phyloP scores from a whole-genome alignment of 2,329 filamentous ascomycete genomes.

The Pseudogymnoascus sp. region DNA sequence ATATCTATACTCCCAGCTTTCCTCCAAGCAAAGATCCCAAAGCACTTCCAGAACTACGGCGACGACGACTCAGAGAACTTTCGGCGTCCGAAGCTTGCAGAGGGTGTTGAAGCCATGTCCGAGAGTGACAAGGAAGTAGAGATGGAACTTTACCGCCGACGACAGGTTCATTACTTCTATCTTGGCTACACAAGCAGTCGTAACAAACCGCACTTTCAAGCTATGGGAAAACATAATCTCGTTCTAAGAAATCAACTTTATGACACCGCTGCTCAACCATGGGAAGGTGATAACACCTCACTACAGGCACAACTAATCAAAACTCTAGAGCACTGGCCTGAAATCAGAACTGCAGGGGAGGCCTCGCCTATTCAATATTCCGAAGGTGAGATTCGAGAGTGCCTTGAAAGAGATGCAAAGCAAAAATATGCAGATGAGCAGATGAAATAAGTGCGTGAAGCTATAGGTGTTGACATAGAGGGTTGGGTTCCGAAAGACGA shows the following conservation, averaged over 20 bases:
- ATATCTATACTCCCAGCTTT: slow-evolving; percentile 25
- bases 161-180: slow-evolving; percentile 21
- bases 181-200: slow-evolving; percentile 16
- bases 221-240: slow-evolving; percentile 17
- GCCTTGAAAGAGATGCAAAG: slow-evolving; percentile 17
- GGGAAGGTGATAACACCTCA: slow-evolving; percentile 21
- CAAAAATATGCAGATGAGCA: slow-evolving; percentile 19
- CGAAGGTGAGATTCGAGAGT: slow-evolving; percentile 16
- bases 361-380: slow-evolving; percentile 16
- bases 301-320: slow-evolving; percentile 20
- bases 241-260: slow-evolving; percentile 20
- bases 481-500: slow-evolving; percentile 18
- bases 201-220: slow-evolving; percentile 19
- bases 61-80: slow-evolving; percentile 23
- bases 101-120: slow-evolving; percentile 17
- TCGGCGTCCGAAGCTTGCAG: slow-evolving; percentile 15
- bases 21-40: slow-evolving; percentile 26
- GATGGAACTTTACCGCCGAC: slow-evolving; percentile 18
- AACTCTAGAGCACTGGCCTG: slow-evolving; percentile 17
- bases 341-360: slow-evolving; percentile 17
- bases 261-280: slow-evolving; percentile 17
- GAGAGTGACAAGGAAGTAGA: slow-evolving; percentile 18
- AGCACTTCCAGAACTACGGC: slow-evolving; percentile 31
- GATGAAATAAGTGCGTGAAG: slow-evolving; percentile 18
- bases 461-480: slow-evolving; percentile 19